A percentile compares a stretch with the other conserved stretches of the same genome.
These are phyloP conservation scores for Trichoderma sp. DNA, from an alignment of 2,329 filamentous ascomycete genomes.

Conservation along the genomic window DNA sequence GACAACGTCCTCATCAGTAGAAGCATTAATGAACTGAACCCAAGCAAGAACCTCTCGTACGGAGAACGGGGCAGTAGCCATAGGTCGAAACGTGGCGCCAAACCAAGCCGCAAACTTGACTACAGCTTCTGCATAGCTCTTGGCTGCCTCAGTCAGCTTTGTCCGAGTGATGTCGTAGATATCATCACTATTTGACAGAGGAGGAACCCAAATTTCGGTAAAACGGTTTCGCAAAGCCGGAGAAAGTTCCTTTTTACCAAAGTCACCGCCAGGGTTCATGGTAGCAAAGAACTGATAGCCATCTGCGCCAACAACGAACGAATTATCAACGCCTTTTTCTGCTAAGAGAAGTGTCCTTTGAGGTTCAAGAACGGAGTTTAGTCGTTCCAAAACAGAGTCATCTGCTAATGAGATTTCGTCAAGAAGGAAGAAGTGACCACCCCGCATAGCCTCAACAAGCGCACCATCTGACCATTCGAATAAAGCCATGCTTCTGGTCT, in stretches of 20 bases:
- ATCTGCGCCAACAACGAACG: slow-evolving; percentile 72
- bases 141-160: slow-evolving; percentile 65
- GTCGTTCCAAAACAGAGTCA: slow-evolving; percentile 91
- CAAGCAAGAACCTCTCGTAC: slow-evolving; percentile 91
- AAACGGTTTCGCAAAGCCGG: slow-evolving; percentile 94
- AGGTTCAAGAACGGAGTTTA: slow-evolving; percentile 96
- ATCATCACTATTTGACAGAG: slow-evolving; percentile 82
- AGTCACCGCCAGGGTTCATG: slow-evolving; percentile 99
- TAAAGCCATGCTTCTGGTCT: slow-evolving; percentile 74
- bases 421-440: slow-evolving; percentile 86
- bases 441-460: slow-evolving; percentile 90
- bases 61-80: slow-evolving; percentile 76
- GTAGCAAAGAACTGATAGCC: slow-evolving; percentile 97
- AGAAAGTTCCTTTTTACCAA: slow-evolving; percentile 96
- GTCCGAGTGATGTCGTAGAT: slow-evolving; percentile 82
- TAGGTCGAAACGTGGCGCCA: slow-evolving; percentile 76
- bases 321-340: slow-evolving; percentile 87
- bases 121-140: slow-evolving; percentile 67
- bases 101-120: slow-evolving; percentile 94
- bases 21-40: slow-evolving; percentile 85
- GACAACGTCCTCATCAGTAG: slow-evolving; percentile 50
- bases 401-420: slow-evolving; percentile 98
- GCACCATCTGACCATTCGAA: slow-evolving; percentile 98
- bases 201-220: slow-evolving; percentile 97
- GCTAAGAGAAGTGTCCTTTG: slow-evolving; percentile 84